Conservation (phyloP, 306 rosid genomes). For the Oxytropis ochrocephala region DNA sequence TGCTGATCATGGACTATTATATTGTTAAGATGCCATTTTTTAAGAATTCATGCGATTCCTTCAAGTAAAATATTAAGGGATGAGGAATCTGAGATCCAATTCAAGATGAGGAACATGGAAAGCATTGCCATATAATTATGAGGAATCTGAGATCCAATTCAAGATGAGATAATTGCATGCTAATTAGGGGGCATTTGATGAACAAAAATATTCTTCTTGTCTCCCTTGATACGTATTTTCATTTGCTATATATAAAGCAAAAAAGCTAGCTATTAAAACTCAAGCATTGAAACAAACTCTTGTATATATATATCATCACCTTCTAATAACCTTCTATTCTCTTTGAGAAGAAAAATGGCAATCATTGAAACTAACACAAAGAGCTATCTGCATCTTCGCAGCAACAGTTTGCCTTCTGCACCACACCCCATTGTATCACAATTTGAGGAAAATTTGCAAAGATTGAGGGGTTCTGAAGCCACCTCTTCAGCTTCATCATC, state of each 20-base stretch:
- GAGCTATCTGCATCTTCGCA: conserved; percentile 21
- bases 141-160: conserved; percentile 6
- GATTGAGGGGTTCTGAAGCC: conserved; percentile 25
- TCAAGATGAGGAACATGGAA: background rate
- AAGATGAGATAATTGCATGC: background rate
- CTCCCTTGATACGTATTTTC: background rate
- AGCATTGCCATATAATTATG: conserved; percentile 5
- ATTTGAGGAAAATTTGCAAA: conserved; percentile 21
- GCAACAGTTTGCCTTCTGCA: conserved; percentile 27
- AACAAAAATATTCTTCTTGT: conserved; percentile 11
- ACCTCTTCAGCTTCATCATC: conserved; percentile 20
- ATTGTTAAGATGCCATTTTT: conserved; percentile 16
- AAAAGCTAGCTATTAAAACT: background rate
- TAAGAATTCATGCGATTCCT: background rate
- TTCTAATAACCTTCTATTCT: background rate
- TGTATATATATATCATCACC: background rate
- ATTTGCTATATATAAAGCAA: conserved; percentile 21
- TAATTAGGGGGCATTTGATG: conserved; percentile 11
- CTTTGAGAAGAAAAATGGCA: conserved; percentile 21
- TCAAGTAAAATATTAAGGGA: background rate
- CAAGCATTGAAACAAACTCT: background rate
- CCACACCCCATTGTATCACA: conserved; percentile 28
- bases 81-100: conserved; percentile 24
- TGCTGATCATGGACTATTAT: background rate
- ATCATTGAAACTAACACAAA: conserved; percentile 12